Base-by-base conservation (phyloP, 805 yeast genomes). In the Candida silvicultrix region DNA sequence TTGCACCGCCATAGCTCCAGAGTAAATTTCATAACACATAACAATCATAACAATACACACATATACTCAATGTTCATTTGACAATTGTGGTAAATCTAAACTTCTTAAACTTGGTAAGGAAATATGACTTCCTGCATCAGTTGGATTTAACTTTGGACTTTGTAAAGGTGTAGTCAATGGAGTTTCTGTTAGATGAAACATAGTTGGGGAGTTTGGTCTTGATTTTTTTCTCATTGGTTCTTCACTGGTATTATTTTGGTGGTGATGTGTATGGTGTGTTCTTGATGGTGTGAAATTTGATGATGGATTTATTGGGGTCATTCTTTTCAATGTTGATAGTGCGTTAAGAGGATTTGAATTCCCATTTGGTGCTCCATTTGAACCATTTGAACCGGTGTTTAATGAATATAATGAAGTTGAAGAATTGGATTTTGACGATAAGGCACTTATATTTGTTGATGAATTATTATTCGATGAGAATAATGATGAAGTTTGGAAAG, bases 151-250 rank as follows among this genome's bases (percentile, higher is more conserved):
- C 40, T 63, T 73, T n/a, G 80, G 80, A 41, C 75, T 68, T 45
- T 75, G 78, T 25, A 67, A 54, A 14, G 78, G 78, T 0, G 79
- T 75, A 47, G 71, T 74, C 37, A 74, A 52, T 11, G 80, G 80
- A 7, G 80, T 75, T 14, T 72, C 78, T 43, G 61, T 64, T 4
- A 58, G 25, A 12, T 54, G 57, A 48, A 40, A 77, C 69, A 53
- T 36, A 20, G 63, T 60, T 20, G 80, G 80, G 11, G 78, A 72
- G 55, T 66, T 72, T 28, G 79, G 78, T 49, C 78, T 61, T 15
- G 77, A 71, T 54, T 69, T 71, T 59, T 73, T 74, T 28, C 34
- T 23, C 4, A 45, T 35, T 19, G 38, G 38, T 35, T 35, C 44
- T 63, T 62, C 47, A 64, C 63, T 42, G 69, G 61, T 18, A 45